phyloP scores from a whole-genome alignment of 345 rosid genomes.

The Gossypium turneri region DNA sequence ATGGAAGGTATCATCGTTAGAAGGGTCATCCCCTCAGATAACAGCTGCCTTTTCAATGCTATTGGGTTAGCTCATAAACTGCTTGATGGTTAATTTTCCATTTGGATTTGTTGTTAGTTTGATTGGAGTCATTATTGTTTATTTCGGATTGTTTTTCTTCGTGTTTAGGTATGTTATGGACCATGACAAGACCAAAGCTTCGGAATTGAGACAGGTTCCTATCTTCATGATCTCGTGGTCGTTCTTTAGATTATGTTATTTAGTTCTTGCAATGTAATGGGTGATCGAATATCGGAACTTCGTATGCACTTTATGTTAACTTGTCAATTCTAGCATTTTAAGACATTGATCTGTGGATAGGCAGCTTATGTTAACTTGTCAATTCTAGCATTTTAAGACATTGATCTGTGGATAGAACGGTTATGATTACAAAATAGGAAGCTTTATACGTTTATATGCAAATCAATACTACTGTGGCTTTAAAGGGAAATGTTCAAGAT shows the following conservation, averaged over 20 bases:
- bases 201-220: constrained; percentile 53
- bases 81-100: neutral
- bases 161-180: constrained; percentile 80
- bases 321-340: neutral
- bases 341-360: neutral
- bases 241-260: neutral
- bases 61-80: constrained; percentile 49
- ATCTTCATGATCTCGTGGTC: constrained; percentile 10
- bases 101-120: neutral
- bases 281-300: neutral
- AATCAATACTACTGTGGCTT: neutral
- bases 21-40: constrained; percentile 93
- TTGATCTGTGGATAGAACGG: neutral
- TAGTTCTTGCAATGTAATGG: neutral
- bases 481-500: neutral
- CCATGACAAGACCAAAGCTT: constrained; percentile 59
- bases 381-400: neutral
- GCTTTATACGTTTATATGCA: neutral
- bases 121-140: neutral
- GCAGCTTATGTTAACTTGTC: neutral
- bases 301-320: neutral
- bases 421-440: neutral
- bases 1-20: constrained; percentile 74
- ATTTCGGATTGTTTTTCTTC: neutral
- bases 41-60: constrained; percentile 96